These are phyloP conservation scores for Elsinoe fawcettii DNA, from an alignment of 2,329 filamentous ascomycete genomes.

Conservation along the genomic window DNA sequence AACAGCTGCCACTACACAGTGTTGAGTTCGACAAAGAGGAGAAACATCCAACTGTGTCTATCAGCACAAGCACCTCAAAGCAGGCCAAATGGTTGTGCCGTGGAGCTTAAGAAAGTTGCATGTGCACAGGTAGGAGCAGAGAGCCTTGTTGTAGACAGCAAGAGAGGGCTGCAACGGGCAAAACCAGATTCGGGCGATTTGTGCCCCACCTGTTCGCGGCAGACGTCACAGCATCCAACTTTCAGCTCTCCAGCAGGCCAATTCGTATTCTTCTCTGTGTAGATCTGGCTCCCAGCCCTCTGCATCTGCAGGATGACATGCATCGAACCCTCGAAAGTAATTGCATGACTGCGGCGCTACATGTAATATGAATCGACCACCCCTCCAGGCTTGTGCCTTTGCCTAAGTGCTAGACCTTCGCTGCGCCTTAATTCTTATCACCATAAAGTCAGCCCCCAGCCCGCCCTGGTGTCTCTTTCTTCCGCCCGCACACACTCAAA, in stretches of 20 bases:
- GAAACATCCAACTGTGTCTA: too few relatives aligned
- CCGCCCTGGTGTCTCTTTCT: background rate
- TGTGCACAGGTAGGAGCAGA: too few relatives aligned
- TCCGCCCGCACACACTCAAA: too few relatives aligned
- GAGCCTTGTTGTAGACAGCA: too few relatives aligned
- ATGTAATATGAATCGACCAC: background rate
- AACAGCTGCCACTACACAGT: background rate
- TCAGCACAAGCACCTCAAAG: background rate
- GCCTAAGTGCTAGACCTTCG: background rate
- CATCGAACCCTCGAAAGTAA: background rate
- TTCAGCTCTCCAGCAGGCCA: background rate
- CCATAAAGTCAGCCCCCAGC: background rate
- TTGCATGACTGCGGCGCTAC: background rate
- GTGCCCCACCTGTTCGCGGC: constrained; percentile 7
- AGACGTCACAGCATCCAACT: constrained; percentile 13
- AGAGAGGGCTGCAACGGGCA: too few relatives aligned
- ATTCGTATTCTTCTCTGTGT: background rate
- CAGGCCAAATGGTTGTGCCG: background rate
- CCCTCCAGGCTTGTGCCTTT: background rate
- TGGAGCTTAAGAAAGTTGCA: too few relatives aligned
- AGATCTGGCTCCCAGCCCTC: constrained; percentile 9
- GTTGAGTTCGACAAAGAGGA: too few relatives aligned
- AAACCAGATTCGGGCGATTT: background rate
- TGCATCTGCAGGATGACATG: constrained; percentile 7
- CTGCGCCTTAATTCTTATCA: background rate